Conservation (phyloP, 2,329 filamentous ascomycete genomes). For the Pleomassaria siparia region DNA sequence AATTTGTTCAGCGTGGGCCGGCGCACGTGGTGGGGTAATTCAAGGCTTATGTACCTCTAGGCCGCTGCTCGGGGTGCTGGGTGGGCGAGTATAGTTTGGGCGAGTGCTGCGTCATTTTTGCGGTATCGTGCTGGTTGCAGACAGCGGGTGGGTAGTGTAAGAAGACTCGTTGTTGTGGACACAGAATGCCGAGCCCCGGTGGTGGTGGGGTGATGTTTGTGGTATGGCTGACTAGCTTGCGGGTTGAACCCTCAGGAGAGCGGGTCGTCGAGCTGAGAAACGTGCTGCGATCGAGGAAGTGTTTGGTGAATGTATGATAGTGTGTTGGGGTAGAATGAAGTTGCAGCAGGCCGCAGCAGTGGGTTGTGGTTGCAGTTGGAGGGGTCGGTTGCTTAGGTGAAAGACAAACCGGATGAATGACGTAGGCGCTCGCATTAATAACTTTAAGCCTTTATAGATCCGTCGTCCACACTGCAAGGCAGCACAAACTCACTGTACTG, state of each 20-base stretch:
- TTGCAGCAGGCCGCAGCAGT: too few relatives aligned
- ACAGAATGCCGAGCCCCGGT: background rate
- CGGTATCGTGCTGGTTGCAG: constrained; percentile 6
- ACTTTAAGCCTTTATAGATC: too few relatives aligned
- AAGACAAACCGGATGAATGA: background rate
- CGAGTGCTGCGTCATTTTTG: constrained; percentile 39
- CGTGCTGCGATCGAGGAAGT: background rate
- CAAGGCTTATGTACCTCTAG: constrained; percentile 45
- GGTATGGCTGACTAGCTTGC: background rate
- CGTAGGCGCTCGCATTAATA: background rate
- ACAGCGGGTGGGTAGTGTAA: background rate
- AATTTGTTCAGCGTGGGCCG: constrained; percentile 12
- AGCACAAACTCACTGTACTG: background rate
- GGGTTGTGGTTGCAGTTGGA: too few relatives aligned
- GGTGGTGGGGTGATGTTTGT: constrained; percentile 6
- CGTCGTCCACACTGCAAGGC: background rate
- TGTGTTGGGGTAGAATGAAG: background rate
- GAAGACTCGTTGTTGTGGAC: constrained; percentile 2
- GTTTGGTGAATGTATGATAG: background rate
- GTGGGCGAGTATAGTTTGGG: constrained; percentile 37
- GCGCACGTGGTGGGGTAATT: background rate
- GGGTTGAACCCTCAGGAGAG: background rate
- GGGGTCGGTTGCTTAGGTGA: constrained; percentile 1
- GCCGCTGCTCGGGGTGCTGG: constrained; percentile 45
- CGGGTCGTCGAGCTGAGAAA: background rate